Evolutionary conservation across 805 yeast species (phyloP), one percentile per base, ranked within the genome.

Genomic region (Ogataea trehalophila): DNA sequence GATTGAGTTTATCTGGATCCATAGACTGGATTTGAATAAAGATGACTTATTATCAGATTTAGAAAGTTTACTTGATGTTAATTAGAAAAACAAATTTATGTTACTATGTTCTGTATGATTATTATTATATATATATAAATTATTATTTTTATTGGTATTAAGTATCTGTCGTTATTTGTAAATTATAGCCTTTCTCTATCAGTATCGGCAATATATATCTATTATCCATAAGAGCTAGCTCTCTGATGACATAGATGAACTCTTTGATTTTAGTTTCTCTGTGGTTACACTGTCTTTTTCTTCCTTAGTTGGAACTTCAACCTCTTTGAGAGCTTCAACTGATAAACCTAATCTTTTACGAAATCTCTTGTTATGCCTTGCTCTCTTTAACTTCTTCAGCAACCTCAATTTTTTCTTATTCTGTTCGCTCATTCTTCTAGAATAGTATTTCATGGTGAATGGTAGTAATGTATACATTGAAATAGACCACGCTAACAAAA

Each of bases 1-100:
- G 42, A 79, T 87, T 70, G 90, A 85, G 41, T 69, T 82, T 15
- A 73, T 87, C 6, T 92, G 96, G 95, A 66, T 71, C 8, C 79
- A 80, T 53, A 73, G 94, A 43, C 60, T 69, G 39, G 65, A 68
- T 4, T 66, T 77, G 68, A 75, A 78, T 54, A 77, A 75, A 53
- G 55, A 66, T 1, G 50, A 46, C 2, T 68, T 79, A 6, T 54
- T 77, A 26, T 53, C 56, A 3, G 65, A 63, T 41, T 58, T 76
- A 44, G 51, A 49, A 34, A 49, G 56, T 18, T 61, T 63, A 5
- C 47, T 66, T 14, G 49, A 52, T 23, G 5, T 13, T 8, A 5
- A 23, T 23, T 39, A 22, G 16, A 37, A 4, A 9, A 29, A 11
- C 22, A 6, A n/a, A 22, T 23, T 16, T 35, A 15, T 16, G n/a